Evolutionary conservation across 345 rosid genomes (phyloP).

Genomic region (Chamaenerion angustifolium): DNA sequence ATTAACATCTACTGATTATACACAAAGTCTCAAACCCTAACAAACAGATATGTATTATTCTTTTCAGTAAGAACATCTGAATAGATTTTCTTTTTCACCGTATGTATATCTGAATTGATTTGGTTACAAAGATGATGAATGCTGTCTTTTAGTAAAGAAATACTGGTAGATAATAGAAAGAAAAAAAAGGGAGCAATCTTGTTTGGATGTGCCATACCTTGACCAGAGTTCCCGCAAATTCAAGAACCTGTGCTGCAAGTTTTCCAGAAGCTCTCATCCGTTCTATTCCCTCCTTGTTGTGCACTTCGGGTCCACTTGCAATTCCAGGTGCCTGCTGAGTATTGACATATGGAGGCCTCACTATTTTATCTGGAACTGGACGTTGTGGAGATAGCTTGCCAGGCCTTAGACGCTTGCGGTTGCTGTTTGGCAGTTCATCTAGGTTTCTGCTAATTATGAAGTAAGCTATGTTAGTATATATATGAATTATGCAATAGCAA

Average conservation of each 20-base stretch:
- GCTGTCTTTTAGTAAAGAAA: too few species aligned
- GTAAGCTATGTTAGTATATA: neutral
- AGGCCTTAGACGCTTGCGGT: conserved; percentile 45
- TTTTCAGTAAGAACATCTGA: too few species aligned
- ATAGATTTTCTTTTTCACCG: too few species aligned
- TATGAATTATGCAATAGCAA: neutral
- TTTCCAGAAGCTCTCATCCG: conserved; percentile 82
- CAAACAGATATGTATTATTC: too few species aligned
- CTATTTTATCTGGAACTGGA: conserved; percentile 59
- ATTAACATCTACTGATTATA: too few species aligned
- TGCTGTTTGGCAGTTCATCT: conserved; percentile 31
- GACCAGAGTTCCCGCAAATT: conserved; percentile 69
- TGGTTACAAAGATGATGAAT: too few species aligned
- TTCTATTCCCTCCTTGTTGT: conserved; percentile 60
- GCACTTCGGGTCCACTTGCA: conserved; percentile 60
- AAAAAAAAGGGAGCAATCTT: conserved; percentile 2
- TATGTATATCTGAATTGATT: too few species aligned
- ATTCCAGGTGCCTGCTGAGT: conserved; percentile 45
- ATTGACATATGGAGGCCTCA: conserved; percentile 56
- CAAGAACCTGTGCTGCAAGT: conserved; percentile 80
- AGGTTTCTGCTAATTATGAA: conserved; percentile 24
- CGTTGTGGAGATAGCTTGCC: conserved; percentile 64
- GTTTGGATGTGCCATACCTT: conserved; percentile 30
- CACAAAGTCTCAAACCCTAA: too few species aligned
- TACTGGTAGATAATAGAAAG: neutral